Evolutionary conservation across 192 early-diverging fungal species (phyloP).

Genomic region (Entomortierella beljakovae): DNA sequence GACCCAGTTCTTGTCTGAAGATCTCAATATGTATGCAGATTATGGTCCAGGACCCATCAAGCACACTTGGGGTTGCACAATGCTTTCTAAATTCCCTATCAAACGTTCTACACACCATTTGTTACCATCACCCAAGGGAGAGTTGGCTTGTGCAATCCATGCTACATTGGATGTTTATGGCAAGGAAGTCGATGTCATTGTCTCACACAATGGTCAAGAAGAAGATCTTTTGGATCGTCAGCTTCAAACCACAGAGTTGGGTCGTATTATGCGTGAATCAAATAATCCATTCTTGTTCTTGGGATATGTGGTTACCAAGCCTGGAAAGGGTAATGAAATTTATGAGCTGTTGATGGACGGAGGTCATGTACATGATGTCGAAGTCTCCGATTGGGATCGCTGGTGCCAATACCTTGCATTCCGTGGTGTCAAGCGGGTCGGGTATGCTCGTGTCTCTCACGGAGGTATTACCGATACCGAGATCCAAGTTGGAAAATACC

Average conservation of each 20-base stretch:
- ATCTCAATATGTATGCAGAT: slow-evolving; percentile 81
- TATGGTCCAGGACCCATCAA: slow-evolving; percentile 88
- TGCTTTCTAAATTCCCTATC: slow-evolving; percentile 91
- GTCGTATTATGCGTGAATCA: slow-evolving; percentile 80
- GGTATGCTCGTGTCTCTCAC: slow-evolving; percentile 81
- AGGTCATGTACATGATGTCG: slow-evolving; percentile 81
- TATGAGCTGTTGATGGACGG: slow-evolving; percentile 74
- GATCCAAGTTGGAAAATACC: slow-evolving; percentile 84
- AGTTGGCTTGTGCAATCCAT: slow-evolving; percentile 87
- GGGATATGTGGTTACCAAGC: slow-evolving; percentile 85
- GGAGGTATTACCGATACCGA: slow-evolving; percentile 88
- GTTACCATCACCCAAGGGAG: slow-evolving; percentile 83
- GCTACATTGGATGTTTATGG: slow-evolving; percentile 88
- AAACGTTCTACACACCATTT: slow-evolving; percentile 77
- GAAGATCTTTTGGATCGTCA: slow-evolving; percentile 79
- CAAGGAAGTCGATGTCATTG: slow-evolving; percentile 81
- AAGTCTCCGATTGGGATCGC: slow-evolving; percentile 79
- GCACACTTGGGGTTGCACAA: slow-evolving; percentile 88
- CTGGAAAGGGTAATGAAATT: slow-evolving; percentile 64
- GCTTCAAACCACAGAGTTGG: slow-evolving; percentile 83
- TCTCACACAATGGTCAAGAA: slow-evolving; percentile 87
- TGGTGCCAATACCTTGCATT: slow-evolving; percentile 90
- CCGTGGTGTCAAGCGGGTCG: slow-evolving; percentile 78
- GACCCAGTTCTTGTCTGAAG: slow-evolving; percentile 82
- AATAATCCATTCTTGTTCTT: slow-evolving; percentile 82